Evolutionary conservation across 495 filamentous ascomycete genomes (phyloP), one percentile per base, ranked within the genome.

Genomic region (Parachaetomium inaequale): DNA sequence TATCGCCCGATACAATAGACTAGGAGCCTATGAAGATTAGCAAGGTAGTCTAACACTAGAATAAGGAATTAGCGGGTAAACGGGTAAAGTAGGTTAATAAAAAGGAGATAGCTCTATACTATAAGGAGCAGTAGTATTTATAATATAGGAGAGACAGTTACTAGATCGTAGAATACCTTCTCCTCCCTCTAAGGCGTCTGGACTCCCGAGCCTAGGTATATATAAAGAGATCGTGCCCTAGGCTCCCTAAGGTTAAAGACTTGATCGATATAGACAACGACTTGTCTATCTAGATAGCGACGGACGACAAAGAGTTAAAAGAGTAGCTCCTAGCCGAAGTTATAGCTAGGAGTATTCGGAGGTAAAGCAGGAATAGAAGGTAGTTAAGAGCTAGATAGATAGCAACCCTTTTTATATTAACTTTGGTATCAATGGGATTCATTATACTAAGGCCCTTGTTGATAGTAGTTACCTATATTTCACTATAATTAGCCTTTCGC

Each of bases 251-350:
- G 14, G 17, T 52, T 21, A 5, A 34, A 34, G 50, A 52, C 5
- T 0, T 21, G 17, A 28, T 19, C 0, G 50, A 52, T 34, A 14
- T 19, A 7, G 1, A 7, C 1, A 14, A 52, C 29, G n/a, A 7
- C 15, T 26, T 28, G 5, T 29, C 47, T 10, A 4, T 34, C 28
- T 4, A 52, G 50, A 34, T 14, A 10, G 28, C 28, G 3, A 8
- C 6, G 15, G 28, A 52, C 14, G 28, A 21, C 17, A 14, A 52
- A 15, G 28, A 34, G 50, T 34, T 21, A 52, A 52, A 52, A 52
- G 50, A 52, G 17, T 52, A 52, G 50, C 50, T 34, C 50, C 50
- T 52, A 14, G 50, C n/a, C 1, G 10, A 52, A 52, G 50, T 34
- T 28, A 28, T 52, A 2, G 29, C 28, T 14, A 52, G 50, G 50